Evolutionary conservation across 345 rosid genomes (phyloP).

Genomic region (Populus alba): DNA sequence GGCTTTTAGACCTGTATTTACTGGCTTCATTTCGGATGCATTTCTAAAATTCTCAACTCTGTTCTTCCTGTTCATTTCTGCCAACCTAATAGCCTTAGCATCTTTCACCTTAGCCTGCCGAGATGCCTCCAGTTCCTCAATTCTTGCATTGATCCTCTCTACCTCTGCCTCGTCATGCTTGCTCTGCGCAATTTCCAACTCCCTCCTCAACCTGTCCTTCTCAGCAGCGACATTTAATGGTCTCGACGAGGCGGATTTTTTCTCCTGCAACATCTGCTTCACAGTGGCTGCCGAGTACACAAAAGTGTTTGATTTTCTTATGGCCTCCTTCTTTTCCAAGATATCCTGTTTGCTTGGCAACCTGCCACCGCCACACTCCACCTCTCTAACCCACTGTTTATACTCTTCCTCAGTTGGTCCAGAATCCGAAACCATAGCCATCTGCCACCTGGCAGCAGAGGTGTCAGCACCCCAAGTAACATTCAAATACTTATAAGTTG

Average conservation of each 20-base stretch:
- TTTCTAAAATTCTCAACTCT: conserved; percentile 90
- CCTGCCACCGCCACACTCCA: conserved; percentile 77
- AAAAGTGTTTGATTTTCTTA: conserved; percentile 60
- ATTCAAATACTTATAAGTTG: conserved; percentile 78
- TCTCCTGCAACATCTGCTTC: conserved; percentile 97
- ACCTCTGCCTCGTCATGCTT: conserved; percentile 73
- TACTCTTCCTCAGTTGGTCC: conserved; percentile 85
- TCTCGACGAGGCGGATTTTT: conserved; percentile 76
- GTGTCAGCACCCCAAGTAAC: conserved; percentile 84
- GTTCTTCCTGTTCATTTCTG: conserved; percentile 96
- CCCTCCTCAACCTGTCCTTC: conserved; percentile 88
- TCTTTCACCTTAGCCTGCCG: conserved; percentile 59
- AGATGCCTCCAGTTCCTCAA: conserved; percentile 80
- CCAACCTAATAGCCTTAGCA: conserved; percentile 72
- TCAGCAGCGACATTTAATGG: conserved; percentile 95
- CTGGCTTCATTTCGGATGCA: conserved; percentile 73
- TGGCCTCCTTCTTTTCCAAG: conserved; percentile 79
- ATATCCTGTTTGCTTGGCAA: conserved; percentile 81
- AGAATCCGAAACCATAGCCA: conserved; percentile 98
- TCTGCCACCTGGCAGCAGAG: conserved; percentile 99
- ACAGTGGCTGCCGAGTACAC: conserved; percentile 94
- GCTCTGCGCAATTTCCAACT: conserved; percentile 68
- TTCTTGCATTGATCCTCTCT: conserved; percentile 68
- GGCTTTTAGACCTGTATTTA: conserved; percentile 63
- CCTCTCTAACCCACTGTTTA: conserved; percentile 83